Evolutionary conservation across 1,139 yeast genomes (phyloP), one percentile per base, ranked within the genome.

Genomic region (Geotrichum restrictum): DNA sequence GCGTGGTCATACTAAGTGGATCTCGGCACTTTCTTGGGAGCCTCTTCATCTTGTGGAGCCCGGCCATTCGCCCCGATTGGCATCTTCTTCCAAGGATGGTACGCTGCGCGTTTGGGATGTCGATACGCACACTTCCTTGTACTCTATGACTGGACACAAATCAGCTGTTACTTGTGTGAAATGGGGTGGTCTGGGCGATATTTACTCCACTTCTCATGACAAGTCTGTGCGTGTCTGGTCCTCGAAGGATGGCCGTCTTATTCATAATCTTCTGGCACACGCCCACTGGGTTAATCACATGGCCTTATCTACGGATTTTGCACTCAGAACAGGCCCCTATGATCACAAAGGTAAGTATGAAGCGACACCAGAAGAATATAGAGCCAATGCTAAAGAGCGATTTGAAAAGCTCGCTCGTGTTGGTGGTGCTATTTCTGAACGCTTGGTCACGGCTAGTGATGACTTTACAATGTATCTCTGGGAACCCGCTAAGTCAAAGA

Each of bases 231-330:
- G 85, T 68, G 88, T 88, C 1, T 93, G 99, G 99, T 94, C 88
- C 64, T 75, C 83, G 51, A 84, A 85, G 19, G 78, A 78, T 43
- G 97, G 97, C 21, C 82, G 81, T 62, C 81, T 95, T 61, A 76
- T 88, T 42, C 89, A 86, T 64, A 83, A 88, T 1, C 73, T 93
- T 59, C 83, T 83, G 67, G 80, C 94, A 45, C 99, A 93, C 68
- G 98, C 95, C 1, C 98, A 94, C 70, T 93, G 99, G 98, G 95
- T 93, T 48, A 93, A 93, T 67, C 98, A 93, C 69, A 75, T 93
- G 58, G 86, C 97, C 0, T 74, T 93, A 45, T 87, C 96, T 1
- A 91, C 98, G 0, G 99, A 93, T 65, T 85, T 85, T 64, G 95
- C 83, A 0, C 73, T 93, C 52, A 76, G 98, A 59, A 80, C 84